Base-by-base conservation (phyloP, 768 basidiomycete genomes). In the Calvatia gigantea region DNA sequence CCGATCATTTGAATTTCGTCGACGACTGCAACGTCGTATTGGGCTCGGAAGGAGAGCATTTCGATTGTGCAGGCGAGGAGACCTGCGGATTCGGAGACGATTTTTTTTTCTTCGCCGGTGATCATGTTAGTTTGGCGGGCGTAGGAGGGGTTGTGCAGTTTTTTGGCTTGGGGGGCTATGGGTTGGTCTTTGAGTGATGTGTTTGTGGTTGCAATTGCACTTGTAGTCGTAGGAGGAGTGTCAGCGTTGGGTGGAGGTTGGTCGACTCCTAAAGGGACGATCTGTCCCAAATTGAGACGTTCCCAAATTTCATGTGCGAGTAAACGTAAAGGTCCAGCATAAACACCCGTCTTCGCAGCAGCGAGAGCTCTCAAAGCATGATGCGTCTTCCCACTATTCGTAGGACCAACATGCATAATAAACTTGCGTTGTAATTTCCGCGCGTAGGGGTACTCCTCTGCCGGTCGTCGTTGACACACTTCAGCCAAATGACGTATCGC, bases 1-100 rank as follows among this genome's bases (percentile, higher is more conserved):
- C 81, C 81, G 15, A 98, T 83, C 89, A 98, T 89, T 73, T 98
- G 97, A 45, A 99, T 98, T 73, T 98, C 96, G 68, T 98, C 97
- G 42, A 99, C 77, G 43, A 99, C 94, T 0, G 86, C 94, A 21
- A 98, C 93, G 49, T 96, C 92, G 52, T 73, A 75, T 3, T 57
- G 57, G 15, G 45, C 59, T 2, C 60, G 58, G 8, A 74, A 60
- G 4, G 77, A 73, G 31, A 89, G 68, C 95, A 98, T 99, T 76
- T 99, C 97, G 61, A 98, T 88, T 2, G 97, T 99, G 67, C 91
- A 94, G 65, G 86, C 87, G n/a, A 77, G 56, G 33, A 97, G 68
- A 0, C 76, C 69, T 0, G 84, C 84, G 6, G 75, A 62, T 1
- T 75, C 74, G 7, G 75, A 73, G 19, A 96, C 81, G 28, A 90